Base-by-base conservation (phyloP, 2,329 filamentous ascomycete genomes). In the Tolypocladium endophyticum region DNA sequence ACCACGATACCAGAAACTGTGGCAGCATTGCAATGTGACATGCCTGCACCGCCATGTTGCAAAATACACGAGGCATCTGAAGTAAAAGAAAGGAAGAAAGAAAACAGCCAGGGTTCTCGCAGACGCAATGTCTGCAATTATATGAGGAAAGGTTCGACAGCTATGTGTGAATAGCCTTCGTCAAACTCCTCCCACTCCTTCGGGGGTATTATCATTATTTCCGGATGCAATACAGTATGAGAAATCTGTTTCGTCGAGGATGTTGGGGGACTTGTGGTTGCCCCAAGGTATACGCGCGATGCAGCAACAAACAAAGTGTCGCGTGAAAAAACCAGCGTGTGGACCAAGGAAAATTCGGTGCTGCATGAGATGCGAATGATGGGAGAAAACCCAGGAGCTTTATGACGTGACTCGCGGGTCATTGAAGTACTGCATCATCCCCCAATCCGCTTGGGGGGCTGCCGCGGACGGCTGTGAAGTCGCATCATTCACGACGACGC, bases 381-480 rank as follows among this genome's bases (percentile, higher is more conserved):
- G 18, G 28, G 20, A 33, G 18, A 33, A 35, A 9, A 8, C 6
- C 23, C 16, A 8, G 33, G 30, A 23, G 18, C 30, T 14, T 61
- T 54, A 61, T 64, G 70, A 73, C 11, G 68, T 66, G 58, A 72
- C 68, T 30, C 69, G 65, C 16, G 71, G 68, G 56, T 72, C 69
- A 53, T 62, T 65, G 59, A 71, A 74, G 62, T 72, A 73, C 56
- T 69, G 70, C 64, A 72, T 66, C 68, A 74, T 74, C 1, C 67
- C 66, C 72, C 72, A 74, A 35, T 64, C 63, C 7, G 47, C 23
- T 45, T 66, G 63, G 1, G 62, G n/a, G 8, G 38, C 58, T 12
- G 16, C 30, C 43, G 62, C 66, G 52, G 63, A 61, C 52, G 67
- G 67, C n/a, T 67, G 70, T 55, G 68, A 63, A 18, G 64, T 68